phyloP scores from a whole-genome alignment of 768 basidiomycete genomes.

The Russula abietina region DNA sequence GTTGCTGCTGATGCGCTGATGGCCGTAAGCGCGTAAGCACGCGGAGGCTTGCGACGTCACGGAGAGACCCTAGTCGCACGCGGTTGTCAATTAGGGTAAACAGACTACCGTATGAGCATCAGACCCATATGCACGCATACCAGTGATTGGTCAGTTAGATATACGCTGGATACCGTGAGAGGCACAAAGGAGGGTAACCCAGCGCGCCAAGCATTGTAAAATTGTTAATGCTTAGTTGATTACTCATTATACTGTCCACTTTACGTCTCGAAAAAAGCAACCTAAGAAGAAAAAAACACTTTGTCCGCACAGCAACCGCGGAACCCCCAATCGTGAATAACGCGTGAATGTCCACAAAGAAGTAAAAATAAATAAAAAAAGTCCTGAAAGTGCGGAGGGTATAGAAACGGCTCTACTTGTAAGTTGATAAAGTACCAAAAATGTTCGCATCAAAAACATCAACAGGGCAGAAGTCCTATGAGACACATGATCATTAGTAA shows the following conservation, averaged over 20 bases:
- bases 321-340: neutral
- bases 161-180: too few relatives aligned
- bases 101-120: too few relatives aligned
- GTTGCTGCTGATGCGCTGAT: too few relatives aligned
- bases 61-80: too few relatives aligned
- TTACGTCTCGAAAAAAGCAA: neutral
- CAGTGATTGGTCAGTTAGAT: too few relatives aligned
- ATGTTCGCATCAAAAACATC: neutral
- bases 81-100: too few relatives aligned
- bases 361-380: neutral
- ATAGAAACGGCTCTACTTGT: neutral
- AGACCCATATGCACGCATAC: too few relatives aligned
- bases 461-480: neutral
- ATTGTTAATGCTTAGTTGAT: too few relatives aligned
- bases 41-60: too few relatives aligned
- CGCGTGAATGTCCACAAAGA: neutral
- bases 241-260: neutral
- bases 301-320: neutral
- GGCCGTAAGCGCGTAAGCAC: too few relatives aligned
- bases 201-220: too few relatives aligned
- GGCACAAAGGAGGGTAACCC: too few relatives aligned
- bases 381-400: neutral
- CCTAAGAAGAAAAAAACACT: neutral
- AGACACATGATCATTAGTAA: neutral
- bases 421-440: neutral